Percentiles rank a stretch among this genome's conserved stretches.
phyloP scores from a whole-genome alignment of 1,139 yeast genomes.

The Candida labiduridarum region DNA sequence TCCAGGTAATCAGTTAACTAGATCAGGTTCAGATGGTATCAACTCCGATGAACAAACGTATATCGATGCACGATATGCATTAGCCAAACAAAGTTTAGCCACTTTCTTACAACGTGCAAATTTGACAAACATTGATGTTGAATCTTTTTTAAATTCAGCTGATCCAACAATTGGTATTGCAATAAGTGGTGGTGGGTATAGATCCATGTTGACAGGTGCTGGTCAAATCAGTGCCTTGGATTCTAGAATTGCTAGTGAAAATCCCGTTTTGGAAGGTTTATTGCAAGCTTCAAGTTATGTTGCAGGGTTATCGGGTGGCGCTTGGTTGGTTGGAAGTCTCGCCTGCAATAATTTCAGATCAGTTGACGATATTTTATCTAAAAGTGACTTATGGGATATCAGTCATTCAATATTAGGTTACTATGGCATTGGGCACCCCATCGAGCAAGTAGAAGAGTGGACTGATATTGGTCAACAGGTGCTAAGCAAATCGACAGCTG shows the following conservation, averaged over 20 bases:
- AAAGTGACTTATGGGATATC: constrained; percentile 38
- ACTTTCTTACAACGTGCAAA: constrained; percentile 61
- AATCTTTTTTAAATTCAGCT: constrained; percentile 35
- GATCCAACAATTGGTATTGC: constrained; percentile 61
- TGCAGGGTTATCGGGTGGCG: constrained; percentile 43
- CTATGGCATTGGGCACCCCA: background rate
- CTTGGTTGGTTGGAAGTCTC: constrained; percentile 40
- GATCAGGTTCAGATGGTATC: constrained; percentile 36
- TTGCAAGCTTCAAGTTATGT: constrained; percentile 40
- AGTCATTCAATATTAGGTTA: constrained; percentile 18
- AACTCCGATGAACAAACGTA: constrained; percentile 41
- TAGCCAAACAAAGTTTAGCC: constrained; percentile 54
- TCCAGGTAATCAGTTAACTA: constrained; percentile 42
- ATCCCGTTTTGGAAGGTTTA: constrained; percentile 44
- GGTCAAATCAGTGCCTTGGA: constrained; percentile 84
- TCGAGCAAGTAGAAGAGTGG: constrained; percentile 18
- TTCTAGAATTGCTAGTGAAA: constrained; percentile 51
- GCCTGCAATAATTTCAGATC: constrained; percentile 37
- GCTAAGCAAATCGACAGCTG: constrained; percentile 32
- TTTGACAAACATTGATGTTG: constrained; percentile 59
- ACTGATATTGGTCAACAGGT: constrained; percentile 27
- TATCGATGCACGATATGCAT: constrained; percentile 50
- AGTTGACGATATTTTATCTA: constrained; percentile 33
- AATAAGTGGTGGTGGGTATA: constrained; percentile 89
- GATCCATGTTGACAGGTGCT: constrained; percentile 91